These are phyloP conservation scores for Diaporthe australafricana DNA, from an alignment of 2,329 filamentous ascomycete species.

Conservation along the genomic window DNA sequence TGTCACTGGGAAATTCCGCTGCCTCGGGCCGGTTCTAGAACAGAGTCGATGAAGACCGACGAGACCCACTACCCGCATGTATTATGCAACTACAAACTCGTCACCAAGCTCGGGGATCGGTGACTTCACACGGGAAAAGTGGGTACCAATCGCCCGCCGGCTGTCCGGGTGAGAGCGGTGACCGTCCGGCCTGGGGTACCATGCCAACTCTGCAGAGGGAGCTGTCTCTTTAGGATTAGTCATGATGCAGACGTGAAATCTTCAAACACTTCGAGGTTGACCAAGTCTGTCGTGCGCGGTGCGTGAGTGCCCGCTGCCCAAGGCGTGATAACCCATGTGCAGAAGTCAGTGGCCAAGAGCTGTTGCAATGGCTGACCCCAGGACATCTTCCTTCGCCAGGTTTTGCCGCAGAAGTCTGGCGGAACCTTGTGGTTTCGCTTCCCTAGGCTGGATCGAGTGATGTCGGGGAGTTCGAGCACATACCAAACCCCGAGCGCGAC, in stretches of 20 bases:
- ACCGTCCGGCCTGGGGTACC: constrained; percentile 8
- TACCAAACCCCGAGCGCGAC: constrained; percentile 18
- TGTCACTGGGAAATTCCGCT: background rate
- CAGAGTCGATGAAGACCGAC: background rate
- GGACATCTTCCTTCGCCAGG: background rate
- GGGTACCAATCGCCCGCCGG: constrained; percentile 7
- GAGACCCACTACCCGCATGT: background rate
- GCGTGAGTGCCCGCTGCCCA: background rate
- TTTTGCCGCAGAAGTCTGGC: background rate
- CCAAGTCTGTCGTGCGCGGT: background rate
- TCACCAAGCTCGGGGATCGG: background rate
- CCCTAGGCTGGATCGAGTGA: background rate
- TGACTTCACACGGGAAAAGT: constrained; percentile 22
- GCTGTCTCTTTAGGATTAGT: background rate
- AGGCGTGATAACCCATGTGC: background rate
- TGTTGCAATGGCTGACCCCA: background rate
- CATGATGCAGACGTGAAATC: background rate
- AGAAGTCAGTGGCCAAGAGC: background rate
- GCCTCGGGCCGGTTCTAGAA: background rate
- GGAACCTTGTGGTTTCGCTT: background rate
- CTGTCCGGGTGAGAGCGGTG: constrained; percentile 1
- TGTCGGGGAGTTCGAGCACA: constrained; percentile 29
- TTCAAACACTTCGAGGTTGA: background rate
- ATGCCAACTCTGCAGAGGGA: background rate
- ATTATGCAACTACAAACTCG: background rate